Evolutionary conservation across 352 stramenopile genomes (phyloP), one percentile per base, ranked within the genome.

Genomic region (Peronospora destructor): DNA sequence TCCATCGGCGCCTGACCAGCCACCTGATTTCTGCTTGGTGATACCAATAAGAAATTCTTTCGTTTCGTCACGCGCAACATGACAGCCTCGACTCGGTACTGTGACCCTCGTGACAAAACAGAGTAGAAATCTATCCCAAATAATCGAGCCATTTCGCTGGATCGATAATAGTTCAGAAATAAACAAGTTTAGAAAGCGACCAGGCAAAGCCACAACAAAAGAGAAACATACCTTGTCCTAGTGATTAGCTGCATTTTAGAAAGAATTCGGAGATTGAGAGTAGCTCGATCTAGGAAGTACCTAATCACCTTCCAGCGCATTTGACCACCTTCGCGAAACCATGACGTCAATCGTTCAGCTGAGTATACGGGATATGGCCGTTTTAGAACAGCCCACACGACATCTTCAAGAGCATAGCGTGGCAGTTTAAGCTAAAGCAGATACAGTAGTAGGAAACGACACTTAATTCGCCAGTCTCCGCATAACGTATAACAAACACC

Each of bases 121-220:
- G 86, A 96, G 65, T 92, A 96, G 43, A 97, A 97, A 40, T 97
- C 87, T 45, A 97, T 97, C 6, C 92, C 92, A 72, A 97, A 95
- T 13, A 97, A 59, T 7, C 90, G 73, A 16, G 91, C 87, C 83
- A 96, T 95, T 49, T 97, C 91, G 51, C 76, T 92, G n/a, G 0
- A 53, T 41, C 3, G 2, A 42, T 49, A 6, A 42, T 25, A 17
- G 29, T 38, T 16, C 14, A 38, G 11, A 26, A 38, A 49, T 19
- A 45, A 32, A 32, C 11, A 45, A 32, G 16, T 37, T 40, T 2
- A 35, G 14, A n/a, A 26, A 13, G 46, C 17, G 23, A 47, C 2
- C n/a, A 12, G 12, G 11, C 6, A 42, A 14, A 13, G 26, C 14
- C 19, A 48, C 0, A 10, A 38, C 11, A 34, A 5, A 30, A 46